Evolutionary conservation across 441 rosid genomes (phyloP).

Genomic region (Heliophila coronopifolia): DNA sequence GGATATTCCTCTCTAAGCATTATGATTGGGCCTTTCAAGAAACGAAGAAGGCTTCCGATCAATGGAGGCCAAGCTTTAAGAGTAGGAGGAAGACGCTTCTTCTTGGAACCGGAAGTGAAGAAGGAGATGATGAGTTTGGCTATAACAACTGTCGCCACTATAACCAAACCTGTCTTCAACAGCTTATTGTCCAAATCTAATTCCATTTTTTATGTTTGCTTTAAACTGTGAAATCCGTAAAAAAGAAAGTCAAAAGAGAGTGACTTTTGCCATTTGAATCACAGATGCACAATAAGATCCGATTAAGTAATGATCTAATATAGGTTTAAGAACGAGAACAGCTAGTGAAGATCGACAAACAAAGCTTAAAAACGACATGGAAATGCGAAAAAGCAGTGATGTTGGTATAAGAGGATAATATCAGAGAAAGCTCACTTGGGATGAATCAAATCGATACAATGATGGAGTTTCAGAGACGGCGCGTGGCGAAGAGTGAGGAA

Average conservation of each 20-base stretch:
- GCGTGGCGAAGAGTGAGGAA: not conserved
- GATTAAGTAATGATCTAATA: constrained; percentile 19
- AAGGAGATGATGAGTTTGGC: constrained; percentile 64
- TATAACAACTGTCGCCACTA: constrained; percentile 61
- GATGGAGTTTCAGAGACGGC: constrained; percentile 7
- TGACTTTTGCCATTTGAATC: not conserved
- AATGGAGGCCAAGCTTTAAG: constrained; percentile 52
- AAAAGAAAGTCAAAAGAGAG: not conserved
- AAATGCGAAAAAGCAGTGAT: not conserved
- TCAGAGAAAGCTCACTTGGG: constrained; percentile 4
- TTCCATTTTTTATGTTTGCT: not conserved
- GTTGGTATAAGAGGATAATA: not conserved
- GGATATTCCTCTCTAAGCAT: constrained; percentile 92
- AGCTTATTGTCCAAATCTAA: constrained; percentile 54
- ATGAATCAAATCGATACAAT: not conserved
- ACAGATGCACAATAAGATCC: not conserved
- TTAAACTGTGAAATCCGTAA: not conserved
- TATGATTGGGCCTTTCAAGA: constrained; percentile 77
- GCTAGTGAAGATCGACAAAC: not conserved
- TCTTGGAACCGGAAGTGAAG: constrained; percentile 50
- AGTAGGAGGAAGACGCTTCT: constrained; percentile 72
- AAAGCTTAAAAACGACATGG: no score
- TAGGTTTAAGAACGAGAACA: not conserved
- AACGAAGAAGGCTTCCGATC: constrained; percentile 64
- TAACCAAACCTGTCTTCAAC: constrained; percentile 46